Evolutionary conservation across 208 protist genomes (phyloP), one percentile per base, ranked within the genome.

Genomic region (Leishmania major): DNA sequence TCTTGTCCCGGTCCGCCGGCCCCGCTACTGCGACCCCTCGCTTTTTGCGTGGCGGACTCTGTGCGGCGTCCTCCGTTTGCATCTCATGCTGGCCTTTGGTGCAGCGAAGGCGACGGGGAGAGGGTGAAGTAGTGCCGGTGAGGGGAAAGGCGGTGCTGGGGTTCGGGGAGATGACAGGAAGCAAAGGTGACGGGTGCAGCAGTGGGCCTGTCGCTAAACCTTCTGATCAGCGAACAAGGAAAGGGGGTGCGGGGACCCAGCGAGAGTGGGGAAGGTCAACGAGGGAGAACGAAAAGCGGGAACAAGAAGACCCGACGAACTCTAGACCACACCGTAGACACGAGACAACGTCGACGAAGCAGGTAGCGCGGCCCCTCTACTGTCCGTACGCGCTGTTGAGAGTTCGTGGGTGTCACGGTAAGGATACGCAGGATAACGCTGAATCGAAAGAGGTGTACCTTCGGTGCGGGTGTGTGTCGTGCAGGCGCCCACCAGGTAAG

Each of bases 31-130:
- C 59, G 35, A 75, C 69, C 10, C 75, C 81, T 31, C 67, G 81
- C 31, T 71, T 79, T 47, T 79, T 84, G 40, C 69, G 57, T 13
- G 64, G 81, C 6, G 81, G 75, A 59, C 64, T 76, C 55, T 73
- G 45, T 1, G 49, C 62, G 17, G 74, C 55, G 51, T 45, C 80
- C 51, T 53, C 45, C 55, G 7, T 37, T 31, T n/a, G 47, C 45
- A 49, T 75, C n/a, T 75, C 47, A 57, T 49, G 45, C 40, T 75
- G 45, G 71, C 47, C 47, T 57, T 19, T 57, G 45, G 47, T 11
- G 47, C 45, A 28, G 71, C 47, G 71, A 57, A 8, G 47, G 15
- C 15, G 40, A 37, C 47, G 45, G 47, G 59, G 71, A 49, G n/a
- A 57, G 47, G 11, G n/a, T 31, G 47, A 37, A 8, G 71, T 25